Conservation (phyloP, 176 grass and related monocot genomes). For the Cenchrus americanus region DNA sequence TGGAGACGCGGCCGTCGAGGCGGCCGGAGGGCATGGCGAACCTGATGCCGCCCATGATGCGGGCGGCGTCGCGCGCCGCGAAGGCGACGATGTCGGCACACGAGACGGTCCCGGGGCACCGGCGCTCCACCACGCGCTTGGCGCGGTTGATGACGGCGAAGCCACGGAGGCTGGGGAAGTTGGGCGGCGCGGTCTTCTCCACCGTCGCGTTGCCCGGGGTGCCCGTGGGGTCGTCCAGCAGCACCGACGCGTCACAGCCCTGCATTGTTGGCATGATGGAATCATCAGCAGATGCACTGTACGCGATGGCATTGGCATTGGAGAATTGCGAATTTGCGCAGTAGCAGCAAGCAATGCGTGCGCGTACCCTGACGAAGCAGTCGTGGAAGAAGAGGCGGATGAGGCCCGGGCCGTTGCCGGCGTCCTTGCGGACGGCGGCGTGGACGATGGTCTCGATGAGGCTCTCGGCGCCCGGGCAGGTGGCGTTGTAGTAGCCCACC, state of each 20-base stretch:
- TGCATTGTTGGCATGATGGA: background rate
- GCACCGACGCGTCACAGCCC: slow-evolving; percentile 76
- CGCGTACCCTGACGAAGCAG: slow-evolving; percentile 69
- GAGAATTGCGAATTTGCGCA: background rate
- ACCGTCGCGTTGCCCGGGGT: slow-evolving; percentile 32
- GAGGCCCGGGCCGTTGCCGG: slow-evolving; percentile 60
- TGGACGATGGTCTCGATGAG: slow-evolving; percentile 51
- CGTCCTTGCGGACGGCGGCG: slow-evolving; percentile 46
- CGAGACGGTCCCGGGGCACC: slow-evolving; percentile 47
- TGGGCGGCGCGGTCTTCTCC: slow-evolving; percentile 50
- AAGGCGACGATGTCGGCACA: slow-evolving; percentile 73
- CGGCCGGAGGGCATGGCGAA: slow-evolving; percentile 66
- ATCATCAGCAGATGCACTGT: too few relatives aligned
- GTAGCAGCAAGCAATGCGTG: background rate
- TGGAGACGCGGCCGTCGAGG: slow-evolving; percentile 63
- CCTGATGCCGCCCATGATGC: slow-evolving; percentile 49
- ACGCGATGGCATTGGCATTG: background rate
- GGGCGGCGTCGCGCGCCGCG: slow-evolving; percentile 58
- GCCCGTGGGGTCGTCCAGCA: slow-evolving; percentile 47
- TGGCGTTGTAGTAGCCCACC: slow-evolving; percentile 40
- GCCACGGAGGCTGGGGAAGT: slow-evolving; percentile 47
- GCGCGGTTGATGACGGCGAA: slow-evolving; percentile 61
- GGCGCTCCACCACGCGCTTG: slow-evolving; percentile 57
- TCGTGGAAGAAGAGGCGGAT: slow-evolving; percentile 81
- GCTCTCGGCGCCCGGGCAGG: slow-evolving; percentile 40